A percentile compares a stretch with the other conserved stretches of the same genome.
phyloP scores from a whole-genome alignment of 805 yeast species.

The Sugiyamaella americana region DNA sequence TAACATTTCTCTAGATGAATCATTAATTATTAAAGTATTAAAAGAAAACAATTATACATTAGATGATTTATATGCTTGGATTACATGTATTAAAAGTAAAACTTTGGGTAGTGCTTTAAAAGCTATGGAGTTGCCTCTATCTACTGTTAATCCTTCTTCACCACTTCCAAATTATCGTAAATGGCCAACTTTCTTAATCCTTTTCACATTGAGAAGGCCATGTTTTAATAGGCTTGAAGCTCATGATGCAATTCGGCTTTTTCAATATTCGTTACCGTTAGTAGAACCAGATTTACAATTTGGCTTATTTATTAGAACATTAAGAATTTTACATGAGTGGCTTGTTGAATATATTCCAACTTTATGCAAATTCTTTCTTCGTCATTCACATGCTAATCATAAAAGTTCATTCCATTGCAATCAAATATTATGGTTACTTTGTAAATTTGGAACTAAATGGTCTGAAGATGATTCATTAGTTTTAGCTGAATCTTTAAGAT shows the following conservation, averaged over 20 bases:
- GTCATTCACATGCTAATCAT: slow-evolving; percentile 6
- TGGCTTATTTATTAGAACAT: slow-evolving; percentile 19
- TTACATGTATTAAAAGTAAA: slow-evolving; percentile 15
- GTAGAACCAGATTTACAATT: slow-evolving; percentile 15
- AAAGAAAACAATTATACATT: slow-evolving; percentile 13
- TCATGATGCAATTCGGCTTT: slow-evolving; percentile 20
- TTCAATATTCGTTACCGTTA: slow-evolving; percentile 14
- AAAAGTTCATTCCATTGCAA: slow-evolving; percentile 16
- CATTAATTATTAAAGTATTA: slow-evolving; percentile 5
- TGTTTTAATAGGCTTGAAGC: slow-evolving; percentile 22
- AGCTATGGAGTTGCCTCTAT: slow-evolving; percentile 13
- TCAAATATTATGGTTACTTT: slow-evolving; percentile 28
- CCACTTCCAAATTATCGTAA: too few species aligned
- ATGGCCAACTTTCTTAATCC: slow-evolving; percentile 29
- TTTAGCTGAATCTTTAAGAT: slow-evolving; percentile 24
- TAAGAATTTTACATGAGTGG: slow-evolving; percentile 18
- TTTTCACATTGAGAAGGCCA: slow-evolving; percentile 24
- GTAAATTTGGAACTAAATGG: slow-evolving; percentile 26
- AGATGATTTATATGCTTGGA: slow-evolving; percentile 16
- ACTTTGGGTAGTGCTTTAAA: slow-evolving; percentile 18
- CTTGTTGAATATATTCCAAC: slow-evolving; percentile 25
- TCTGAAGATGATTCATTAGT: slow-evolving; percentile 15
- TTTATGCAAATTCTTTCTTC: slow-evolving; percentile 22
- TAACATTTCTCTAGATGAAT: background rate
- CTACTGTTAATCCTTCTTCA: too few species aligned